Evolutionary conservation across 257 asterid genomes (phyloP).

Genomic region (Ehretia macrophylla): DNA sequence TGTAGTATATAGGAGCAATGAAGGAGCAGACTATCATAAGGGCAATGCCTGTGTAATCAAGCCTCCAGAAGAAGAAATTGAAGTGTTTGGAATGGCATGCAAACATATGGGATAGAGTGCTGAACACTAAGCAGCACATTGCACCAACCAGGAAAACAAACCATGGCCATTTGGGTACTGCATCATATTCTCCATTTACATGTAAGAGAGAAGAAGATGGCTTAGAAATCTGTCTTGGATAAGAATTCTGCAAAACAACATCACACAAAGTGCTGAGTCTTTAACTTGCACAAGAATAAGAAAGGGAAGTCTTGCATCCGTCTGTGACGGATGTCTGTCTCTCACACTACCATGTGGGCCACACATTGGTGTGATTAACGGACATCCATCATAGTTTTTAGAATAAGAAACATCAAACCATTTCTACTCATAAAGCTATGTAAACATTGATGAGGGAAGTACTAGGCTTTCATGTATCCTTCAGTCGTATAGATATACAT

Average conservation of each 20-base stretch:
- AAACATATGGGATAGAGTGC: slow-evolving; percentile 75
- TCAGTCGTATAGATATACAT: no score
- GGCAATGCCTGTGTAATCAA: slow-evolving; percentile 83
- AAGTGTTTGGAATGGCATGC: slow-evolving; percentile 79
- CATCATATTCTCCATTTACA: slow-evolving; percentile 17
- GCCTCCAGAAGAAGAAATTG: slow-evolving; percentile 84
- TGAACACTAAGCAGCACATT: slow-evolving; percentile 63
- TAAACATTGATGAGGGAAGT: no score
- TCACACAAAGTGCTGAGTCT: neutral
- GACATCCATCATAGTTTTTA: no score
- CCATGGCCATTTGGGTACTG: slow-evolving; percentile 86
- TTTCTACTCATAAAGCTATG: no score
- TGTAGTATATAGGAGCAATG: slow-evolving; percentile 74
- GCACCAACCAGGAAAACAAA: slow-evolving; percentile 79
- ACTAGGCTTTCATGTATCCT: no score
- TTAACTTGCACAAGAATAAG: neutral
- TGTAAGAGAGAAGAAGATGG: slow-evolving; percentile 25
- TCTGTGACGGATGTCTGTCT: no score
- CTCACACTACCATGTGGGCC: no score
- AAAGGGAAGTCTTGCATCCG: no score
- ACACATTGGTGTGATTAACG: no score
- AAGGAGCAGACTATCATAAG: slow-evolving; percentile 83
- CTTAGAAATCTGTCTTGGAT: slow-evolving; percentile 30
- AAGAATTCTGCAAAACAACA: slow-evolving; percentile 43
- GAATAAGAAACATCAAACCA: no score